Evolutionary conservation across 306 rosid species (phyloP), one percentile per base, ranked within the genome.

Genomic region (Mimosa pudica): DNA sequence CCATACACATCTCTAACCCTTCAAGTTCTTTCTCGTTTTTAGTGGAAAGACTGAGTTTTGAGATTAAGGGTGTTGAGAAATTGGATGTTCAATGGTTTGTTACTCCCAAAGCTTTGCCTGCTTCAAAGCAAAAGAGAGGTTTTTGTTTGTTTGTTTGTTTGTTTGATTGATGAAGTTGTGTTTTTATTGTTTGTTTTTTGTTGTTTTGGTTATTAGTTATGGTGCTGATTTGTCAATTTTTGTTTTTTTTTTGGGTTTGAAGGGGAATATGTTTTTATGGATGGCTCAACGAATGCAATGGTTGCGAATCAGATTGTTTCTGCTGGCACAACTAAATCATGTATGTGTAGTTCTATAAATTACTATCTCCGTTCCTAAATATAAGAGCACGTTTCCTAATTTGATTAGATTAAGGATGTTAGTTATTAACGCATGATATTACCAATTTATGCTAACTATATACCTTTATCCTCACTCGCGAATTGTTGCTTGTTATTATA

Each of bases 111-210:
- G 90, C 97, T 10, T 36, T 82, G 36, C 86, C 84, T 38, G 96
- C 93, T 84, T 91, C 97, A 14, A 93, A 86, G 70, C 99, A 90
- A 82, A 90, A 93, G 81, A 87, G 93, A 90, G 99, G 99, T 88
- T 76, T 6, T 76, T 47, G 45, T 55, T 64, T 5, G 38, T 63
- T 74, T 5, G 38, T 63, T 74, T 61, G 67, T 72, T 81, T 24
- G 30, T 24, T 76, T 6, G 85, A 66, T 71, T 45, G 24, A 45
- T n/a, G 8, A 35, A 64, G 61, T 47, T 3, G 36, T 24, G 16
- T 48, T 47, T 4, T 73, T 77, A 45, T 76, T 47, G 45, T 55
- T 64, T 5, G 38, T 63, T 74, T 47, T 6, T 73, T 61, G 67
- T 72, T 81, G 71, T 47, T 71, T 71, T 76, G 66, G 71, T 79